These are phyloP conservation scores for Colletotrichum tanaceti DNA, from an alignment of 2,329 filamentous ascomycete species.

Conservation along the genomic window DNA sequence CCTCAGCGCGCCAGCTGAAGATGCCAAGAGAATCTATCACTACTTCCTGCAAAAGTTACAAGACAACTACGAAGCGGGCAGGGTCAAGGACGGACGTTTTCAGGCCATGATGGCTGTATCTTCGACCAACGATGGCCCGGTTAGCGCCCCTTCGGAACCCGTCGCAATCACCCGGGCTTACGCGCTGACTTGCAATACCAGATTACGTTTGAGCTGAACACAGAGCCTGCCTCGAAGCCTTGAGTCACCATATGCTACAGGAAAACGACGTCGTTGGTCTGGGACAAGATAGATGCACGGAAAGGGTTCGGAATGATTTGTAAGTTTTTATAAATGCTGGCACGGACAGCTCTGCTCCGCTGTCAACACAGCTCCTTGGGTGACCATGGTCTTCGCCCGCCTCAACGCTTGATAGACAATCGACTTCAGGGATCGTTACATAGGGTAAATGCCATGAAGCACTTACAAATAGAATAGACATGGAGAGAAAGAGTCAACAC, in stretches of 20 bases:
- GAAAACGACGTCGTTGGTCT: neutral
- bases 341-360: neutral
- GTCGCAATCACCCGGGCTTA: neutral
- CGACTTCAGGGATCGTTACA: neutral
- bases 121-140: slow-evolving; percentile 85
- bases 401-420: neutral
- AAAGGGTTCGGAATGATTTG: no score
- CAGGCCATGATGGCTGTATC: slow-evolving; percentile 99
- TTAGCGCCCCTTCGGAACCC: slow-evolving; percentile 47
- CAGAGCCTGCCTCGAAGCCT: neutral
- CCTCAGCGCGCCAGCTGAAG: slow-evolving; percentile 80
- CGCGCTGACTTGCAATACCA: slow-evolving; percentile 16
- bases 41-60: slow-evolving; percentile 83
- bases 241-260: neutral
- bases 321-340: neutral
- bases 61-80: slow-evolving; percentile 75
- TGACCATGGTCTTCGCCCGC: neutral
- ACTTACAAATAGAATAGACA: neutral
- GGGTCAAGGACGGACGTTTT: slow-evolving; percentile 94
- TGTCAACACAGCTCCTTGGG: neutral
- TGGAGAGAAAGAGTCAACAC: neutral
- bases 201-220: slow-evolving; percentile 42
- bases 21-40: slow-evolving; percentile 85
- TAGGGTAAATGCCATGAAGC: neutral
- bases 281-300: neutral